Evolutionary conservation across 768 basidiomycete genomes (phyloP).

Genomic region (Gyrodon lividus): DNA sequence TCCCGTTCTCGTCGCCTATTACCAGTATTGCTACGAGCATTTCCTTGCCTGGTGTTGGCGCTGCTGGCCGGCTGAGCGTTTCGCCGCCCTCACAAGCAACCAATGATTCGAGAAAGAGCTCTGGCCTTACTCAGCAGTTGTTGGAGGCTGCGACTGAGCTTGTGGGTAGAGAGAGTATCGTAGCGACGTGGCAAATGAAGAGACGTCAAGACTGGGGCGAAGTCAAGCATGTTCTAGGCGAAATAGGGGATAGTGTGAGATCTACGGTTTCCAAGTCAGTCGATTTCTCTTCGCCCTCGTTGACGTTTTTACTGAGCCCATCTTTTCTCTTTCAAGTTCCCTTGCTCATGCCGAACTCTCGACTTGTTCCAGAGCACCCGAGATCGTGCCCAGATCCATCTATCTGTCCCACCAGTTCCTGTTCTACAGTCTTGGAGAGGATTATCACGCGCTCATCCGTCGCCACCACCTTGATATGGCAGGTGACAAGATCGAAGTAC

Average conservation of each 20-base stretch:
- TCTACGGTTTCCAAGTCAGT: slow-evolving; percentile 15
- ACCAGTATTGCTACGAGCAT: slow-evolving; percentile 51
- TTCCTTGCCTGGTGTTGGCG: slow-evolving; percentile 56
- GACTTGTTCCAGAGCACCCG: slow-evolving; percentile 58
- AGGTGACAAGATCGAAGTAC: slow-evolving; percentile 64
- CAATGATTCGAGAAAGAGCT: slow-evolving; percentile 32
- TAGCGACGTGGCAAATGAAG: slow-evolving; percentile 68
- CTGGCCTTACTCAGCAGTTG: slow-evolving; percentile 36
- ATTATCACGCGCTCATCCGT: slow-evolving; percentile 78
- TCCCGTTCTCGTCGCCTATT: slow-evolving; percentile 27
- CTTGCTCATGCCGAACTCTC: slow-evolving; percentile 83
- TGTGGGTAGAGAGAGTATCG: slow-evolving; percentile 37
- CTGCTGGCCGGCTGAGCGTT: slow-evolving; percentile 36
- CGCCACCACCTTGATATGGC: slow-evolving; percentile 58
- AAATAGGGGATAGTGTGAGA: slow-evolving; percentile 8
- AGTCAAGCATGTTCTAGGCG: slow-evolving; percentile 37
- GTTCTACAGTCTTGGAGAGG: slow-evolving; percentile 72
- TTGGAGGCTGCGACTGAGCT: slow-evolving; percentile 37
- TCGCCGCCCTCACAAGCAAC: slow-evolving; percentile 24
- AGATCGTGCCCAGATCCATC: slow-evolving; percentile 67
- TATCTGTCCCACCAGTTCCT: slow-evolving; percentile 86
- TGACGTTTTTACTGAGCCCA: not conserved
- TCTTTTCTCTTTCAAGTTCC: slow-evolving; percentile 41
- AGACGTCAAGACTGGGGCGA: slow-evolving; percentile 52
- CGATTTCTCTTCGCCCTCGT: not conserved